A percentile compares a stretch with the other conserved stretches of the same genome.
phyloP scores from a whole-genome alignment of 768 basidiomycete genomes.

The Steccherinum ochraceum region DNA sequence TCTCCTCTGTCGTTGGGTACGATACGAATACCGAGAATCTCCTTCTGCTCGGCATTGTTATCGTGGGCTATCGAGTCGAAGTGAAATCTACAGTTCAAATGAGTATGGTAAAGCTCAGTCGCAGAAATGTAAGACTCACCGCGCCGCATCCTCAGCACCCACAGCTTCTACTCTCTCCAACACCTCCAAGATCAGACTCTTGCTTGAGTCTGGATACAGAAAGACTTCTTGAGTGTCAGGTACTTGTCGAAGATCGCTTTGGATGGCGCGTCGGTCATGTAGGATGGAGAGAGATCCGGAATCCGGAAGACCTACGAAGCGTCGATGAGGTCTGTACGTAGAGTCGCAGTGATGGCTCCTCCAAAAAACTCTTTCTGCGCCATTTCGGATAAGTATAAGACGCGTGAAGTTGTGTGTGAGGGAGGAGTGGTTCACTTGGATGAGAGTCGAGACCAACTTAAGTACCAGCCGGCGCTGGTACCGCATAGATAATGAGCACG shows the following conservation, averaged over 20 bases:
- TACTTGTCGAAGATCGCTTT: slow-evolving; percentile 69
- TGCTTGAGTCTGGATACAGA: slow-evolving; percentile 57
- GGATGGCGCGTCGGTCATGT: slow-evolving; percentile 1
- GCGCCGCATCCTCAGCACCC: slow-evolving; percentile 57
- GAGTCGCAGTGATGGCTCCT: slow-evolving; percentile 65
- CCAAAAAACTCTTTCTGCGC: slow-evolving; percentile 63
- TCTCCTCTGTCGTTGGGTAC: slow-evolving; percentile 33
- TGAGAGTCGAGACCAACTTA: too few relatives aligned
- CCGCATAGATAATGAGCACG: too few relatives aligned
- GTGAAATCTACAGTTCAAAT: slow-evolving; percentile 63
- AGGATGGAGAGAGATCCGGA: not conserved
- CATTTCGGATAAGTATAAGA: too few relatives aligned
- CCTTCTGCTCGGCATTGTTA: slow-evolving; percentile 58
- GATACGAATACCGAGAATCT: slow-evolving; percentile 36
- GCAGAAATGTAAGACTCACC: slow-evolving; percentile 34
- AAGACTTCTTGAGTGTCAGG: slow-evolving; percentile 96
- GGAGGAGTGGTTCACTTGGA: too few relatives aligned
- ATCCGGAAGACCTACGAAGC: slow-evolving; percentile 63
- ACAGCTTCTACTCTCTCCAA: slow-evolving; percentile 61
- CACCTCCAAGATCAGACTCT: slow-evolving; percentile 82
- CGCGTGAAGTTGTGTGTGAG: too few relatives aligned
- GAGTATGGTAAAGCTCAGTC: not conserved
- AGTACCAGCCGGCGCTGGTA: too few relatives aligned
- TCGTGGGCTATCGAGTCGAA: slow-evolving; percentile 89
- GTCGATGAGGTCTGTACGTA: slow-evolving; percentile 62